Base-by-base conservation (phyloP, 257 asterid genomes). In the Fraxinus excelsior region DNA sequence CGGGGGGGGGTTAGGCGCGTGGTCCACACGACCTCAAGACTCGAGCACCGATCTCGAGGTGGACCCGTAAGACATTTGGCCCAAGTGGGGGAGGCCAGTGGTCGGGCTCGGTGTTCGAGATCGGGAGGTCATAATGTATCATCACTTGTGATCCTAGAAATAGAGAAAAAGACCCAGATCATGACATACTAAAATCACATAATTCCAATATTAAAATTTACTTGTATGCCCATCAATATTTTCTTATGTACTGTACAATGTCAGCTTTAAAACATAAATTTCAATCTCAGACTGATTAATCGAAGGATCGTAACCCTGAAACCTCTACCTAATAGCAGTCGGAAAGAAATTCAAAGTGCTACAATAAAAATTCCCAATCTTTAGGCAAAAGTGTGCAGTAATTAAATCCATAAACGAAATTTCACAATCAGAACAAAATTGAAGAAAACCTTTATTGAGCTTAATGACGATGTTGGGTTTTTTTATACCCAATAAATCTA, bases 391-490 rank as follows among this genome's bases (percentile, higher is more conserved):
- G 3, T 18, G 32, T 5, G 14, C 0, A 49, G 25, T 46, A 29
- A 16, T 25, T 4, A 11, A 58, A 31, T n/a, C 31, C 4, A 37
- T 16, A 0, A 42, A 51, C 34, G 12, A 66, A 25, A 18, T 19
- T 16, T 51, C n/a, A 67, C 7, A 46, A 13, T 25, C 9, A 51
- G 21, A 51, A 51, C 25, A 44, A 44, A 51, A 19, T 18, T 51
- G 62, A 18, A 51, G 25, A 51, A 0, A 60, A 79, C 82, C 82
- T 79, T 79, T 79, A n/a, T 67, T 35, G 53, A 74, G 75, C 75
- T 79, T 79, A 69, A 79, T 79, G 35, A 79, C 72, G 62, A 79
- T n/a, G n/a, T n/a, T n/a, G n/a, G n/a, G 82, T 66, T 79, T 79
- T 51, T 79, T 79, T n/a, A n/a, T n/a, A n/a, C n/a, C n/a, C n/a